Base-by-base conservation (phyloP, 257 asterid genomes). In the Paraleonurus japonicus region DNA sequence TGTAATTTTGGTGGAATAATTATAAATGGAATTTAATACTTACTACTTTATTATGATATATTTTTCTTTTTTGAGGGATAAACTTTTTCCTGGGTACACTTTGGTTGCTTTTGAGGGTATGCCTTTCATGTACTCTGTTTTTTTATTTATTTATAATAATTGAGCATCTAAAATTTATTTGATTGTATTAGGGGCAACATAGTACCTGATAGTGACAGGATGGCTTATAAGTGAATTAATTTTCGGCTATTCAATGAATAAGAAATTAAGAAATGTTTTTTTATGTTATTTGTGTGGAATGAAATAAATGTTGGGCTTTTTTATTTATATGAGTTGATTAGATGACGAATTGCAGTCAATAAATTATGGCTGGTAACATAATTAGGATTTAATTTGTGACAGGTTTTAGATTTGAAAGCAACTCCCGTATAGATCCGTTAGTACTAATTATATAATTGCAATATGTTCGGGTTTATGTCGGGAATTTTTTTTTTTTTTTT, bases 71-170 rank as follows among this genome's bases (percentile, higher is more conserved):
- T 69, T 39, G 60, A 4, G 1, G 32, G 70, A 55, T 45, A 48
- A 59, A 65, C 51, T 61, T 75, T 81, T 69, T 81, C 65, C 51
- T 22, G 22, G 71, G 71, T 54, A 74, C 80, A 61, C 85, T 81
- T 74, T 75, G 83, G 75, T 71, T 81, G 76, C 85, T 81, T 81
- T 81, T 75, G 76, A 79, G 78, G 13, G 79, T 71, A 47, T 67
- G 61, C 70, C 55, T 65, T 75, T 41, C 20, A 37, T 64, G 69
- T 45, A 53, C 78, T 77, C 68, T 78, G 8, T 60, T 75, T 72
- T 33, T 48, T 37, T 55, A n/a, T 59, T 23, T n/a, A 8, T 23
- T 26, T 77, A 7, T 24, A 20, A 10, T 41, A n/a, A 72, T 66
- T 71, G 39, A 76, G 51, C 28, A 22, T 22, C 41, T 0, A 74